Conservation (phyloP, 768 basidiomycete species). For the Trametopsis cervina region DNA sequence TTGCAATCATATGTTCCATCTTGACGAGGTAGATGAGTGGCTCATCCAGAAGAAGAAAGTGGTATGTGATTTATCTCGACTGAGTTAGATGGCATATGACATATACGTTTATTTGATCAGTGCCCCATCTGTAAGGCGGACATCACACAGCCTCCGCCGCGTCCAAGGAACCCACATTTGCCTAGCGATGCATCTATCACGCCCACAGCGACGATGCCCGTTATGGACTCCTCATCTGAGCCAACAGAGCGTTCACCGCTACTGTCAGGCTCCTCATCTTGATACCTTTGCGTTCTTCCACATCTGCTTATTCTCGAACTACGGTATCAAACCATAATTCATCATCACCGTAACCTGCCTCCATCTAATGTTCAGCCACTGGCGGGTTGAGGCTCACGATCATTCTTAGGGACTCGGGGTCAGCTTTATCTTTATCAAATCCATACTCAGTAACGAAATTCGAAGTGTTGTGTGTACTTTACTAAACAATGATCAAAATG, state of each 20-base stretch:
- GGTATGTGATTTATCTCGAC: slow-evolving; percentile 38
- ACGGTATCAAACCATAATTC: too few relatives aligned
- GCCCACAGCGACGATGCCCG: neutral
- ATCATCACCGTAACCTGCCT: neutral
- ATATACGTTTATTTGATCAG: slow-evolving; percentile 30
- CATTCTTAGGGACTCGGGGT: neutral
- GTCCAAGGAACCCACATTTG: slow-evolving; percentile 1
- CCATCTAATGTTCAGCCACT: neutral
- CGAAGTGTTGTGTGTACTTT: too few relatives aligned
- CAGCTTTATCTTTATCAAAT: too few relatives aligned
- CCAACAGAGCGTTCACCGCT: slow-evolving; percentile 2
- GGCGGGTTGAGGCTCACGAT: neutral
- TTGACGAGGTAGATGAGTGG: slow-evolving; percentile 89
- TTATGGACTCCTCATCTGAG: too few relatives aligned
- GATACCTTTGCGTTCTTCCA: neutral
- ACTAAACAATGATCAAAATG: too few relatives aligned
- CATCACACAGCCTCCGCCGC: slow-evolving; percentile 50
- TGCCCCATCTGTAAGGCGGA: slow-evolving; percentile 92
- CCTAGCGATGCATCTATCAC: neutral
- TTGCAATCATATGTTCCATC: slow-evolving; percentile 93
- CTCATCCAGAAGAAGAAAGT: slow-evolving; percentile 88
- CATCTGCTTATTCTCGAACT: neutral
- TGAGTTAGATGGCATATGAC: neutral
- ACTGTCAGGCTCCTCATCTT: neutral
- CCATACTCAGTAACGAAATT: too few relatives aligned